These are phyloP conservation scores for Xylaria sp. DNA, from an alignment of 495 filamentous ascomycete species.

Conservation along the genomic window DNA sequence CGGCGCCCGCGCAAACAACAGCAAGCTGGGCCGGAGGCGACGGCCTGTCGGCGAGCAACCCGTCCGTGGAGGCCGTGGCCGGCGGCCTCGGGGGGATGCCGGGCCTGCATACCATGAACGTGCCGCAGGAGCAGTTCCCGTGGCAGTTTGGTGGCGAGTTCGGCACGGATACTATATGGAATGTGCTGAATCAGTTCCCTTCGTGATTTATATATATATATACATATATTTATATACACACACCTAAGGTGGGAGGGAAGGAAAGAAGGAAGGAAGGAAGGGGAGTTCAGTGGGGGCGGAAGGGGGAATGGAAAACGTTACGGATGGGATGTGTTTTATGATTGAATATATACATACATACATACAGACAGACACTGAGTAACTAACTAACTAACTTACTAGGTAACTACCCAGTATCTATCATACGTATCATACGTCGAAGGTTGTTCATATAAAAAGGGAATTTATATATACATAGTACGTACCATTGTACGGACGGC, in stretches of 20 bases:
- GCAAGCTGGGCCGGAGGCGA: conserved; percentile 5
- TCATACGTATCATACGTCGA: background rate
- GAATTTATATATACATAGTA: background rate
- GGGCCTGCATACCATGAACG: conserved; percentile 27
- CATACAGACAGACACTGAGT: no score
- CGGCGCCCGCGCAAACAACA: background rate
- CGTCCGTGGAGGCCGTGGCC: background rate
- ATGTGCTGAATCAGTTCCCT: conserved; percentile 56
- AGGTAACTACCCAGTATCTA: no score
- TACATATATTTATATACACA: no score
- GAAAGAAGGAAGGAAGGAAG: background rate
- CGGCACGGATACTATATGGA: conserved; percentile 61
- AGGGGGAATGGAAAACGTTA: no score
- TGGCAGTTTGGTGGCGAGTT: conserved; percentile 54
- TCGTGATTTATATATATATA: conserved; percentile 11
- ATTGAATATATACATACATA: no score
- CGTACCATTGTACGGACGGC: background rate
- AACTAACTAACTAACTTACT: no score
- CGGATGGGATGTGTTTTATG: no score
- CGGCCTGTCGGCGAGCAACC: conserved; percentile 4
- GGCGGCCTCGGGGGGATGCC: background rate
- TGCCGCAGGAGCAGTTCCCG: conserved; percentile 30
- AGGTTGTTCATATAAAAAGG: background rate
- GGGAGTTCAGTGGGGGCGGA: background rate
- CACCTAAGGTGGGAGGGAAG: no score